phyloP scores from a whole-genome alignment of 495 filamentous ascomycete genomes.

The Hyaloscypha hepaticicola region DNA sequence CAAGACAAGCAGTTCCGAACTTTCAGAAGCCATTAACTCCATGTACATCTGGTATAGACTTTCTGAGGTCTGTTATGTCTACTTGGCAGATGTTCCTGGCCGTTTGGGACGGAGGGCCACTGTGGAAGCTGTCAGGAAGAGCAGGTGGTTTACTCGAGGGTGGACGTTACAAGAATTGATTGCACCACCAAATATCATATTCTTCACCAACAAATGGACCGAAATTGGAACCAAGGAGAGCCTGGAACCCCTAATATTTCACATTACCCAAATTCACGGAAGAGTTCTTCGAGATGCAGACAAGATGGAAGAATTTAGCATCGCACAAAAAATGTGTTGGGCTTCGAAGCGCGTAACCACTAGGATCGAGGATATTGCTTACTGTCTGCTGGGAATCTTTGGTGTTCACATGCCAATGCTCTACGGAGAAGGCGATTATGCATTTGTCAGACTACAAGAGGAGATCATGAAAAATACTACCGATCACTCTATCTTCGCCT shows the following conservation, averaged over 20 bases:
- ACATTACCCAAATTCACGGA: conserved; percentile 8
- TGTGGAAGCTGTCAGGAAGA: background rate
- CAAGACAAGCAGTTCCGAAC: conserved; percentile 33
- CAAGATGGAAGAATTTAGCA: conserved; percentile 5
- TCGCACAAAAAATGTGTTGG: conserved; percentile 33
- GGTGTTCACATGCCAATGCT: conserved; percentile 33
- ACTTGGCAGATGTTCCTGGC: conserved; percentile 13
- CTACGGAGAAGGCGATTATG: conserved; percentile 33
- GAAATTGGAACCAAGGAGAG: conserved; percentile 8
- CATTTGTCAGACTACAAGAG: conserved; percentile 30
- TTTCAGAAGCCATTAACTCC: conserved; percentile 41
- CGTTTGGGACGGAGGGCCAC: background rate
- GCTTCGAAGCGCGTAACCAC: conserved; percentile 27
- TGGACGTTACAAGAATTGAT: conserved; percentile 40
- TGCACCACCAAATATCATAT: conserved; percentile 23
- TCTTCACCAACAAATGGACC: conserved; percentile 5
- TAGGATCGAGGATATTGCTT: conserved; percentile 27
- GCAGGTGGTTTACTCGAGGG: conserved; percentile 22
- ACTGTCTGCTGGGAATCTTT: conserved; percentile 32
- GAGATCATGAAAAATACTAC: conserved; percentile 31
- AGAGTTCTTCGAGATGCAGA: conserved; percentile 1
- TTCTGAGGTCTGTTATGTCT: conserved; percentile 21
- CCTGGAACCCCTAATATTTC: background rate
- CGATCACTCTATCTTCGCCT: conserved; percentile 31
- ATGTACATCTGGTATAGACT: conserved; percentile 37